Percentiles rank a stretch among this genome's conserved stretches.
phyloP scores from a whole-genome alignment of 768 basidiomycete genomes.

The Hygrocybe punicea region DNA sequence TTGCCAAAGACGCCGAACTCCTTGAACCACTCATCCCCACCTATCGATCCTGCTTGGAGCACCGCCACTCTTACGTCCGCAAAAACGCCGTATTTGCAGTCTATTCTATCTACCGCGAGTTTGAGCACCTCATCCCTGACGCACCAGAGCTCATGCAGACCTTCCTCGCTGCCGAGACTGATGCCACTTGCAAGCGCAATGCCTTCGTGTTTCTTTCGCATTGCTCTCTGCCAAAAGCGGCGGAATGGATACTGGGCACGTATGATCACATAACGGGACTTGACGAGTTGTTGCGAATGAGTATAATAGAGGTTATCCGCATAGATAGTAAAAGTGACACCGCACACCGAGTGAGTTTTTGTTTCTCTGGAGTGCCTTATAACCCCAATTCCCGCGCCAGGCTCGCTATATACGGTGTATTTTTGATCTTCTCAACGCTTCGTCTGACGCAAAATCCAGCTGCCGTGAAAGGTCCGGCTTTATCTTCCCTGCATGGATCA shows the following conservation, averaged over 20 bases:
- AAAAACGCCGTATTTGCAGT: constrained; percentile 98
- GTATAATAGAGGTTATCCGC: too few species aligned
- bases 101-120: constrained; percentile 90
- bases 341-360: too few species aligned
- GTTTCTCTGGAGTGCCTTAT: too few species aligned
- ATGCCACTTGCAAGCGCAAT: constrained; percentile 97
- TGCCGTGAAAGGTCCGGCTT: constrained; percentile 78
- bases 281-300: too few species aligned
- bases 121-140: constrained; percentile 93
- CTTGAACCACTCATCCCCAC: too few species aligned
- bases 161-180: constrained; percentile 94
- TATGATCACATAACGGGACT: too few species aligned
- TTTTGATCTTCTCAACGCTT: constrained; percentile 87
- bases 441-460: constrained; percentile 95
- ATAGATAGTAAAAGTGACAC: too few species aligned
- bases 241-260: constrained; percentile 89
- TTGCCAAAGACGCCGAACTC: too few species aligned
- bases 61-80: constrained; percentile 95
- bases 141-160: constrained; percentile 94
- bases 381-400: too few species aligned
- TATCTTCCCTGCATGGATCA: neutral
- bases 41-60: constrained; percentile 93
- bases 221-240: constrained; percentile 84
- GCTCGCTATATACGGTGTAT: too few species aligned
- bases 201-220: constrained; percentile 92